Percentiles rank a stretch among this genome's conserved stretches.
Conservation (phyloP, 106 monocot genomes). For the Hemerocallis citrina region DNA sequence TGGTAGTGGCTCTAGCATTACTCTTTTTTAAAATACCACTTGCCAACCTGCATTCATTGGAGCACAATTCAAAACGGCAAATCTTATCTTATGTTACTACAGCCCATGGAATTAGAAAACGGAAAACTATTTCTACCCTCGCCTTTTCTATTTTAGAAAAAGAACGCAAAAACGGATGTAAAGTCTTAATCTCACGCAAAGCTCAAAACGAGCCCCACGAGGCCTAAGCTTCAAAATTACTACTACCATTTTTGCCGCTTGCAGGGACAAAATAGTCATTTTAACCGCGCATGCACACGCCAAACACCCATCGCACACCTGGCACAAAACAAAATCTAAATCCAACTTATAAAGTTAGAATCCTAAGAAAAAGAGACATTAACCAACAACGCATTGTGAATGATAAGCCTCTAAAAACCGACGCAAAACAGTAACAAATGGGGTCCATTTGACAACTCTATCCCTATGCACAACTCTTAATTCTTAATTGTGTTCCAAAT, state of each 20-base stretch:
- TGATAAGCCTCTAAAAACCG: background rate
- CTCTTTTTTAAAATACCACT: too few species aligned
- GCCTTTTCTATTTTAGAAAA: background rate
- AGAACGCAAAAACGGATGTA: background rate
- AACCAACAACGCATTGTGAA: background rate
- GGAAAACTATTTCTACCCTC: background rate
- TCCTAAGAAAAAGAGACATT: constrained; percentile 3
- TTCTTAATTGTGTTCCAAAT: too few species aligned
- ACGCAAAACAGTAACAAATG: constrained; percentile 5
- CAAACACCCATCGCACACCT: constrained; percentile 7
- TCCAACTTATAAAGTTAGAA: background rate
- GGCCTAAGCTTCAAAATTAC: background rate
- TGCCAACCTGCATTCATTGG: too few species aligned
- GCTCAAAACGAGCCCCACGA: background rate
- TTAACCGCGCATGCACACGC: background rate
- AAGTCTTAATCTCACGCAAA: background rate
- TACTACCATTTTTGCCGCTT: too few species aligned
- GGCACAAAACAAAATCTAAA: background rate
- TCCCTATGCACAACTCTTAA: background rate
- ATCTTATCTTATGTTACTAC: too few species aligned
- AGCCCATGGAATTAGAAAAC: constrained; percentile 1
- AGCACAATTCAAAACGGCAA: too few species aligned
- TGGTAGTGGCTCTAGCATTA: too few species aligned
- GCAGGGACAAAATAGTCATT: background rate
- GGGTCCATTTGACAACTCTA: constrained; percentile 1